These are phyloP conservation scores for Austroboletus novae-zelandiae DNA, from an alignment of 1,284 basidiomycete genomes.

Conservation along the genomic window DNA sequence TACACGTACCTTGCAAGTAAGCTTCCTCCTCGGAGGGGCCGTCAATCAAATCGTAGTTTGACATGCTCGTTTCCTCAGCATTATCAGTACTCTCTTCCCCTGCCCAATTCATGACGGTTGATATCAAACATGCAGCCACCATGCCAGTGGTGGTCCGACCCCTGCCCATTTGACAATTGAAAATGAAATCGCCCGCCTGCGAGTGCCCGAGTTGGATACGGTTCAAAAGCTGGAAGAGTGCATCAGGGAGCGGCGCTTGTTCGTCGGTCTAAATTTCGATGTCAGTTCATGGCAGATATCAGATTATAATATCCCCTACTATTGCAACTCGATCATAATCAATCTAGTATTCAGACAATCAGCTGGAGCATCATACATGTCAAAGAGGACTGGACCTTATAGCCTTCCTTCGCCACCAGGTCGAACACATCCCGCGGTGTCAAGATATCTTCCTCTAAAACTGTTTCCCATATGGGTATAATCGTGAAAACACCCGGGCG, in stretches of 20 bases:
- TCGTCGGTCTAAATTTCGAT: constrained; percentile 78
- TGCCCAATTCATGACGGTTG: constrained; percentile 68
- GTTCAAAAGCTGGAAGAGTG: constrained; percentile 75
- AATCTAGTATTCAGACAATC: constrained; percentile 49
- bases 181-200: constrained; percentile 74
- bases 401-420: constrained; percentile 72
- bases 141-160: constrained; percentile 91
- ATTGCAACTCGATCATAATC: constrained; percentile 88
- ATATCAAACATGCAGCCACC: constrained; percentile 86
- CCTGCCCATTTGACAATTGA: constrained; percentile 86
- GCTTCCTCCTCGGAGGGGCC: constrained; percentile 83
- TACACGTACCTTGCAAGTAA: constrained; percentile 71
- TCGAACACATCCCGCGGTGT: constrained; percentile 89
- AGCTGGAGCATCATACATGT: constrained; percentile 4
- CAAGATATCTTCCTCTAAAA: constrained; percentile 84
- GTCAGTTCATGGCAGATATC: constrained; percentile 5
- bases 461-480: constrained; percentile 86
- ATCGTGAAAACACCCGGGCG: constrained; percentile 87
- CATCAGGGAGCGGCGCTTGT: constrained; percentile 88
- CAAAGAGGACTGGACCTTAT: constrained; percentile 44
- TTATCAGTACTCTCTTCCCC: constrained; percentile 41
- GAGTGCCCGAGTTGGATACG: constrained; percentile 67
- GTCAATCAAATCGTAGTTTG: constrained; percentile 65
- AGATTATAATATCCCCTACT: constrained; percentile 42
- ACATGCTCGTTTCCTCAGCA: constrained; percentile 41